Evolutionary conservation across 306 rosid species (phyloP), one percentile per base, ranked within the genome.

Genomic region (Canavalia gladiata): DNA sequence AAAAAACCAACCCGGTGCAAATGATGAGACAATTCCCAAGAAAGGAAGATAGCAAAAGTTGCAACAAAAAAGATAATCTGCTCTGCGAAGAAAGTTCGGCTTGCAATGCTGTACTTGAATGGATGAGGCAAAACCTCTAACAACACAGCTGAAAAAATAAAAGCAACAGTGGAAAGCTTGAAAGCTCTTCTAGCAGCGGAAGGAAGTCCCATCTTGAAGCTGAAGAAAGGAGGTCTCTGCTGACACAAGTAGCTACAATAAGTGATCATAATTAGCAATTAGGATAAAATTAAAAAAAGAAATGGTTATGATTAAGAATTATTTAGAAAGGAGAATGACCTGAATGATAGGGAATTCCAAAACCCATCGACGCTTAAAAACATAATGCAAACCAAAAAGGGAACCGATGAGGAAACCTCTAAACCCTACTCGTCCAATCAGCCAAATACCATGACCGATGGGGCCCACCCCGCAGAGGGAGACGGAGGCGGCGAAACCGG

Each of bases 181-280:
- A 91, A 84, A 56, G 97, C 94, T 46, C 82, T 75, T n/a, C 82
- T 74, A 56, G 82, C 69, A 76, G 97, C 98, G 0, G 83, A 82
- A 37, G 90, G 98, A 43, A 93, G 63, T 39, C 94, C 97, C 99
- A 96, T 93, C 88, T 96, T 96, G 88, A 93, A 93, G 87, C 95
- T 96, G 88, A 89, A 93, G 82, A 89, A 93, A 2, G 98, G 98
- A 54, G 92, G 90, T 47, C 99, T 96, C 99, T 95, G 93, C 77
- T 9, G 75, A 78, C 51, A 86, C 78, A 46, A 46, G 9, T 0
- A 25, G 31, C 4, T 31, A 37, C 5, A 52, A 18, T 52, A 6
- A 52, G 58, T 25, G 10, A 4, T 13, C 7, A n/a, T 54, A 18
- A 18, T 18, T 18, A 18, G 25, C 25, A 18, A 18, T 18, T 18